These are phyloP conservation scores for Chytriomyces sp. DNA, from an alignment of 192 early-diverging fungal species.

Conservation along the genomic window DNA sequence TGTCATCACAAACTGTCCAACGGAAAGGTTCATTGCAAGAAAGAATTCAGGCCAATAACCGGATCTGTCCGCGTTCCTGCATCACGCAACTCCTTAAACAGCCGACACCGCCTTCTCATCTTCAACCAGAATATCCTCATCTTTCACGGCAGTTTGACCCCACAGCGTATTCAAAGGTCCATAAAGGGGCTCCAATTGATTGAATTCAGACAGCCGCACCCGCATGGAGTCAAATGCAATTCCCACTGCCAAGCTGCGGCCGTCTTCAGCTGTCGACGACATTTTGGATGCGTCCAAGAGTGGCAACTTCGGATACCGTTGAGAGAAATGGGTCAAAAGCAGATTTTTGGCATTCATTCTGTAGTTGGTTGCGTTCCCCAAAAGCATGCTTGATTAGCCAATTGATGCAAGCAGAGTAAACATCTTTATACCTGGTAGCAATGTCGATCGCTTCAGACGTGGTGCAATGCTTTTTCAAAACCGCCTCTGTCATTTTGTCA, in stretches of 20 bases:
- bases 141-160: constrained; percentile 8
- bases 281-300: constrained; percentile 18
- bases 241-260: constrained; percentile 48
- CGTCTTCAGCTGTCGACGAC: not conserved
- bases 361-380: not conserved
- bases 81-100: not conserved
- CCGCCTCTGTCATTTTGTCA: constrained; percentile 63
- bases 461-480: constrained; percentile 83
- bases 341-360: constrained; percentile 86
- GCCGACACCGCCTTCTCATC: not conserved
- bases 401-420: not conserved
- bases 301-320: constrained; percentile 92
- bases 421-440: constrained; percentile 59
- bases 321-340: constrained; percentile 95
- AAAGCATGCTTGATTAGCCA: not conserved
- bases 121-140: constrained; percentile 15
- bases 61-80: no score
- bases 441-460: constrained; percentile 86
- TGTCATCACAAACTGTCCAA: not conserved
- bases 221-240: constrained; percentile 83
- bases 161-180: constrained; percentile 31
- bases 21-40: no score
- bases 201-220: constrained; percentile 25
- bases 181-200: constrained; percentile 17
- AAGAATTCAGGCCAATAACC: no score